phyloP scores from a whole-genome alignment of 1,284 basidiomycete genomes.

The Ustilago bromivora region DNA sequence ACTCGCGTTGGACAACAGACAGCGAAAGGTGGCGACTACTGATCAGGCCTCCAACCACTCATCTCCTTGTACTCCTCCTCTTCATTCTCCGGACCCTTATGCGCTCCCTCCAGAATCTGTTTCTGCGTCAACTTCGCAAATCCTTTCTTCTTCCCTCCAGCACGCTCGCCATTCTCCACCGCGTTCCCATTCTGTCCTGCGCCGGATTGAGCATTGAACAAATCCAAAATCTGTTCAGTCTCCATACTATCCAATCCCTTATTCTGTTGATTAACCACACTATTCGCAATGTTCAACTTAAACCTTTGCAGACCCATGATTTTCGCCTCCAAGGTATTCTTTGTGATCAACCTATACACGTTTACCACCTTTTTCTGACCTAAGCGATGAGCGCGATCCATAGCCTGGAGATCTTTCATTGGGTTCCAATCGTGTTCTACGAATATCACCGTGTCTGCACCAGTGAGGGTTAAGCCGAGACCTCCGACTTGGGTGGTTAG shows the following conservation, averaged over 20 bases:
- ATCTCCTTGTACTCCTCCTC: constrained; percentile 66
- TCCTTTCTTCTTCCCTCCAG: constrained; percentile 22
- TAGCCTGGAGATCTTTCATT: constrained; percentile 99
- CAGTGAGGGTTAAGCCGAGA: constrained; percentile 93
- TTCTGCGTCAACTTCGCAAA: constrained; percentile 70
- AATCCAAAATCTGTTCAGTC: constrained; percentile 93
- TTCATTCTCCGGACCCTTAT: constrained; percentile 67
- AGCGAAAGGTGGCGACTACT: constrained; percentile 1
- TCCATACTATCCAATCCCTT: constrained; percentile 93
- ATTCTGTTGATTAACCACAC: constrained; percentile 97
- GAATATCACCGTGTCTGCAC: constrained; percentile 98
- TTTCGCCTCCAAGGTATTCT: constrained; percentile 97
- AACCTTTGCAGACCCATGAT: constrained; percentile 99
- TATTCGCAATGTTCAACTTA: constrained; percentile 97
- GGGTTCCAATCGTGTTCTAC: constrained; percentile 99
- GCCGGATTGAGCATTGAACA: constrained; percentile 75
- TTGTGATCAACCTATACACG: constrained; percentile 95
- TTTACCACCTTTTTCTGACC: constrained; percentile 99
- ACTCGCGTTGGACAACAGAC: not conserved
- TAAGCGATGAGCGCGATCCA: constrained; percentile 98
- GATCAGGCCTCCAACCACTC: constrained; percentile 57
- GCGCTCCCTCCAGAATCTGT: constrained; percentile 69
- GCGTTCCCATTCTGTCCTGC: constrained; percentile 2
- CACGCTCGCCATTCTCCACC: constrained; percentile 1
- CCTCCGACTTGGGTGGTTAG: constrained; percentile 98